These are phyloP conservation scores for Xylariaceae sp. DNA, from an alignment of 2,329 filamentous ascomycete species.

Conservation along the genomic window DNA sequence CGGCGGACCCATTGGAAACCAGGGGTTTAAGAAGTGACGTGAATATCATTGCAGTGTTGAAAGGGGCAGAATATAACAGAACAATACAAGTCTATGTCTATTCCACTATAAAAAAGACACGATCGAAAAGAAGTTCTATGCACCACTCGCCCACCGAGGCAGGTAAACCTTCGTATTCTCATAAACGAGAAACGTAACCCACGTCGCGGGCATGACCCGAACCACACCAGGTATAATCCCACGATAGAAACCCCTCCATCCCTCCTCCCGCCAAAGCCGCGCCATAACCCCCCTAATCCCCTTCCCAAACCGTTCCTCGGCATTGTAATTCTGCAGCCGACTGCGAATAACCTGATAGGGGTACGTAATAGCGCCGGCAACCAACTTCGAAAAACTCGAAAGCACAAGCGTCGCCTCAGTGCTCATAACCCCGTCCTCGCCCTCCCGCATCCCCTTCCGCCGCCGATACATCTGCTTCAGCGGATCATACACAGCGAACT, in stretches of 20 bases:
- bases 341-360: conserved; percentile 91
- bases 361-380: conserved; percentile 86
- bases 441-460: conserved; percentile 22
- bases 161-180: conserved; percentile 83
- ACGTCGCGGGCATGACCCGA: conserved; percentile 86
- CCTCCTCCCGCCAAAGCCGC: conserved; percentile 75
- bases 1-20: too few relatives aligned
- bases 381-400: conserved; percentile 75
- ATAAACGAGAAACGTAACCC: conserved; percentile 95
- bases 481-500: conserved; percentile 91
- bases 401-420: conserved; percentile 76
- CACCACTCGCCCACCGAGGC: conserved; percentile 36
- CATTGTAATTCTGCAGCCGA: conserved; percentile 83
- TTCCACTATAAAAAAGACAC: neutral
- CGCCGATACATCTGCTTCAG: conserved; percentile 51
- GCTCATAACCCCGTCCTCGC: conserved; percentile 42
- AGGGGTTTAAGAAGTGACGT: too few relatives aligned
- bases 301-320: conserved; percentile 65
- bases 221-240: conserved; percentile 85
- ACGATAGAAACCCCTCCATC: conserved; percentile 80
- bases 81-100: conserved; percentile 7
- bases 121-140: neutral
- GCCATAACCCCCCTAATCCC: conserved; percentile 64
- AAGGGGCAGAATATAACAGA: neutral
- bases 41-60: too few relatives aligned